These are phyloP conservation scores for Thraustotheca clavata DNA, from an alignment of 352 stramenopile species.

Conservation along the genomic window DNA sequence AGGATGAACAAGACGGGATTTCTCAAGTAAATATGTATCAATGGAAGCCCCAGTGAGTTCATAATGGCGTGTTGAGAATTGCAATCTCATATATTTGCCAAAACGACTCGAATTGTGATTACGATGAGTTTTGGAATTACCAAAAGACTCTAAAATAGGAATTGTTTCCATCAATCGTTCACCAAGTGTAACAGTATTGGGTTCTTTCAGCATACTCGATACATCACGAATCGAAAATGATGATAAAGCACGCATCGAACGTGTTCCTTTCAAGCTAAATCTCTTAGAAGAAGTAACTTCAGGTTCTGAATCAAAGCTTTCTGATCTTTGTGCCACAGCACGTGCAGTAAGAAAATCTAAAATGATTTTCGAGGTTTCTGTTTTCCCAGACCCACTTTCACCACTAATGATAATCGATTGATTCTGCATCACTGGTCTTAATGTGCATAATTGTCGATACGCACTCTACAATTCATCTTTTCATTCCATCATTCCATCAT, in stretches of 20 bases:
- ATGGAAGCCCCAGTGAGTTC: slow-evolving; percentile 49
- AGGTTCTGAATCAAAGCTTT: slow-evolving; percentile 51
- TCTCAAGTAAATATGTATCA: slow-evolving; percentile 41
- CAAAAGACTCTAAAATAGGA: slow-evolving; percentile 90
- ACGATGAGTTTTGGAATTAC: slow-evolving; percentile 83
- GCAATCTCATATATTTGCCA: slow-evolving; percentile 71
- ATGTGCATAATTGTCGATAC: slow-evolving; percentile 70
- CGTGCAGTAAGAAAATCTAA: slow-evolving; percentile 89
- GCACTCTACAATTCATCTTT: slow-evolving; percentile 29
- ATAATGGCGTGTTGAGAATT: slow-evolving; percentile 44
- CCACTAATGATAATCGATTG: slow-evolving; percentile 82
- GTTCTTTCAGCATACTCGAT: slow-evolving; percentile 31
- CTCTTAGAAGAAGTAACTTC: slow-evolving; percentile 37
- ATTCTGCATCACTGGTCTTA: slow-evolving; percentile 66
- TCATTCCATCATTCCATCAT: background rate
- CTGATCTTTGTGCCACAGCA: slow-evolving; percentile 41
- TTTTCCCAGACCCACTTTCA: slow-evolving; percentile 88
- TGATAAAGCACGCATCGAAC: slow-evolving; percentile 42
- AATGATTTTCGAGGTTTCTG: slow-evolving; percentile 94
- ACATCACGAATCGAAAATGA: slow-evolving; percentile 27
- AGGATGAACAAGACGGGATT: slow-evolving; percentile 23
- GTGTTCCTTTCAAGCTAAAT: slow-evolving; percentile 19
- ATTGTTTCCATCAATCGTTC: slow-evolving; percentile 81
- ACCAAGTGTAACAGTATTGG: slow-evolving; percentile 58
- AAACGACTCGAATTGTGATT: slow-evolving; percentile 80